Conservation (phyloP, 169 alveolate species). For the Blepharisma undulans region DNA sequence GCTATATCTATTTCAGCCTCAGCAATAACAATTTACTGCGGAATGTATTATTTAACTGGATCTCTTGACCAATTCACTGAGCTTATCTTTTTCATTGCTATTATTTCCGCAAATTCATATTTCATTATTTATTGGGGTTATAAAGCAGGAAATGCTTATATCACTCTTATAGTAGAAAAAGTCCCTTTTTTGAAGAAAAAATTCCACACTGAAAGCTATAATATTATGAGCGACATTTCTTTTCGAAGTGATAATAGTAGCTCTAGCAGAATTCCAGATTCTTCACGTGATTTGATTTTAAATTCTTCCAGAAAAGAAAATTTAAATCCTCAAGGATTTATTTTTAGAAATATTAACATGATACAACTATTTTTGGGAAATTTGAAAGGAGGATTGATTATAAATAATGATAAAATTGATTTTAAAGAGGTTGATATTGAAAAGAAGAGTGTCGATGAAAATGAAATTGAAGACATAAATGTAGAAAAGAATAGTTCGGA, state of each 20-base stretch:
- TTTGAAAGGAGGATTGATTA: neutral
- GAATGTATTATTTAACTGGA: constrained; percentile 1
- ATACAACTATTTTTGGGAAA: neutral
- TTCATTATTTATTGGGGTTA: neutral
- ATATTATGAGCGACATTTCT: neutral
- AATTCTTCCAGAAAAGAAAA: neutral
- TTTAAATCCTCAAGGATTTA: neutral
- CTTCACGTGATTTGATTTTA: neutral
- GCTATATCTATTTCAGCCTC: neutral
- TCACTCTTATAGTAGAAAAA: neutral
- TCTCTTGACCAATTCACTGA: neutral
- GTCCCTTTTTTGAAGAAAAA: neutral
- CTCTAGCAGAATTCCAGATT: neutral
- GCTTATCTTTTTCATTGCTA: neutral
- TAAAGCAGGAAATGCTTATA: neutral
- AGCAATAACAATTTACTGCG: neutral
- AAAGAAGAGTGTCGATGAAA: neutral
- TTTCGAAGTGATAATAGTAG: neutral
- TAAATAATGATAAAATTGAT: neutral
- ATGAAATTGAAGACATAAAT: neutral
- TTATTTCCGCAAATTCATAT: neutral
- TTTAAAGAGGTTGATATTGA: neutral
- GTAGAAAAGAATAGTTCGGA: neutral
- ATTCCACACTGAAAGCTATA: neutral
- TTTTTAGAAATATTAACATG: neutral